Conservation (phyloP, 805 yeast genomes). For the Ogataea wickerhamii region DNA sequence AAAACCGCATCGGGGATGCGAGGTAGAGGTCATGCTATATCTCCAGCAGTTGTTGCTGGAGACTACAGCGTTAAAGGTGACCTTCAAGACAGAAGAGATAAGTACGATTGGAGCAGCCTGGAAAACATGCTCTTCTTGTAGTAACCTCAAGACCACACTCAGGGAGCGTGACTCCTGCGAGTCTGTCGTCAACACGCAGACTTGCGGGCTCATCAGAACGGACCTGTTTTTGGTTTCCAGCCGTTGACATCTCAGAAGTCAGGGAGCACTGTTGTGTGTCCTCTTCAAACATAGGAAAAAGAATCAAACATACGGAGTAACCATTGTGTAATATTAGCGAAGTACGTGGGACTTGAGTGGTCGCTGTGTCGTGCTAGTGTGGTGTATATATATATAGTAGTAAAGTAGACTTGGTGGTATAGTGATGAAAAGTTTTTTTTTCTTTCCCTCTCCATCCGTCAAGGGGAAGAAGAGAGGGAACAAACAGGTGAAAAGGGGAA, state of each 20-base stretch:
- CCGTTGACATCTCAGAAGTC: too few species aligned
- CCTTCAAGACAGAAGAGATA: slow-evolving; percentile 26
- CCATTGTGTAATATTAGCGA: too few species aligned
- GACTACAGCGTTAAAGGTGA: slow-evolving; percentile 27
- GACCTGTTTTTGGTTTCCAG: too few species aligned
- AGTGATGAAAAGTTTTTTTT: slow-evolving; percentile 1
- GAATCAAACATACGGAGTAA: slow-evolving; percentile 27
- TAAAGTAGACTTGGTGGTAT: too few species aligned
- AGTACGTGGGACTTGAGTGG: too few species aligned
- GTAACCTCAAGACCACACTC: slow-evolving; percentile 32
- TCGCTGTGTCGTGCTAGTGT: too few species aligned
- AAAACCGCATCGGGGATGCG: slow-evolving; percentile 27
- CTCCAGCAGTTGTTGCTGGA: slow-evolving; percentile 14
- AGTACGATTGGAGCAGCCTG: slow-evolving; percentile 30
- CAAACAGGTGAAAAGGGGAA: not conserved
- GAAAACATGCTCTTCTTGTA: slow-evolving; percentile 26
- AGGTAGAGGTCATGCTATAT: slow-evolving; percentile 23
- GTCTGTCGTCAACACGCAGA: too few species aligned
- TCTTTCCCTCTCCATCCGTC: not conserved
- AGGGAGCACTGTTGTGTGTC: too few species aligned
- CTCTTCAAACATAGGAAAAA: too few species aligned
- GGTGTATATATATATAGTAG: too few species aligned
- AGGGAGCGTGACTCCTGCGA: too few species aligned
- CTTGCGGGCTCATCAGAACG: too few species aligned
- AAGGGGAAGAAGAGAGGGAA: not conserved